Evolutionary conservation across 2,329 filamentous ascomycete genomes (phyloP), one percentile per base, ranked within the genome.

Genomic region (Cladosporium austrohemisphaericum): DNA sequence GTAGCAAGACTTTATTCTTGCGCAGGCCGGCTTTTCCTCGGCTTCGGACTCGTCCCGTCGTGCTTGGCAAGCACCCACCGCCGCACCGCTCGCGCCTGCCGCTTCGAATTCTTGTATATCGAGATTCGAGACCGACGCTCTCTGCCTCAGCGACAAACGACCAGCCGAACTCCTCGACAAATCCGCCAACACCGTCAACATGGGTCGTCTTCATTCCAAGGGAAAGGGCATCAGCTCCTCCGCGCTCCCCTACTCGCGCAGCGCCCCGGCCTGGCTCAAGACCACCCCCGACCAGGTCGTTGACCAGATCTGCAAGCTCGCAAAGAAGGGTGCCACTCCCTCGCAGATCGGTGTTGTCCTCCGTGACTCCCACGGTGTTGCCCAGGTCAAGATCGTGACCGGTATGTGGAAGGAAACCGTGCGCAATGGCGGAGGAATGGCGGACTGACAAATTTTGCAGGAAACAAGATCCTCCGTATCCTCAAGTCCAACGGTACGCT

Each of bases 401-500:
- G 90, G 90, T 94, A 88, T 69, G 86, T 61, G 32, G 18, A 37
- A 28, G 46, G 32, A 22, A 49, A 37, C n/a, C n/a, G 20, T 33
- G 33, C 41, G 41, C 41, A 35, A 28, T 26, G 14, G 23, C 16
- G 7, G 13, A 8, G 19, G 33, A 13, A 10, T 7, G 18, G 22
- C 9, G 53, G 47, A 52, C 38, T 56, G 43, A 55, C 46, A 31
- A 47, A 48, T 23, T 32, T 37, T 23, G 18, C 64, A 91, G 92
- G 93, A 79, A 98, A 98, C 89, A 95, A 95, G 84, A 96, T 98
- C 74, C 89, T 98, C 71, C 87, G 93, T 76, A 97, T 98, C 79
- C 84, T 98, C 67, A 97, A 96, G 85, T 86, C 86, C 67, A 88
- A 81, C 76, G 93, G 93, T 97, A 97, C 78, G 86, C 76, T 79